Evolutionary conservation across 2,329 filamentous ascomycete species (phyloP), one percentile per base, ranked within the genome.

Genomic region (Botrytis deweyae): DNA sequence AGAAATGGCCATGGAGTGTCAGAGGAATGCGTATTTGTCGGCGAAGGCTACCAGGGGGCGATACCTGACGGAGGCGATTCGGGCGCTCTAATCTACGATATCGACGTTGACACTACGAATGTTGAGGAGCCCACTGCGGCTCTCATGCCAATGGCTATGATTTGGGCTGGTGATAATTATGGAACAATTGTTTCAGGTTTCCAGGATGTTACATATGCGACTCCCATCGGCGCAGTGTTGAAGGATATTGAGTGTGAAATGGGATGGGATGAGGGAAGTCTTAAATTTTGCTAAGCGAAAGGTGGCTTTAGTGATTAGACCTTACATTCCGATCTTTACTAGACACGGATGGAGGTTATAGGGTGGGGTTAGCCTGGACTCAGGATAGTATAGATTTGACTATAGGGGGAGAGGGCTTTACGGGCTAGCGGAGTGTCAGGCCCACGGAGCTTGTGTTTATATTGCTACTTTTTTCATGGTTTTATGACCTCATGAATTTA

Each of bases 1-100:
- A 1, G 0, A 58, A 12, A 58, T 4, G 14, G 52, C 6, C 52
- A 58, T 29, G n/a, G 6, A 16, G 6, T 1, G 5, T 58, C 52
- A 18, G n/a, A 58, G 14, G 52, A 58, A 29, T 29, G 7, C 2
- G 52, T 58, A 8, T 58, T 58, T 58, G 52, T 58, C 16, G 52
- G 52, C 14, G 5, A 8, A 18, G 1, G 9, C 1, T 1, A 16
- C 25, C 6, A 7, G 1, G n/a, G 7, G 0, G 1, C 12, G 3
- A 5, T 29, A n/a, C 33, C n/a, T 58, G 25, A 7, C 9, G n/a
- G n/a, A 29, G 52, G n/a, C 3, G 52, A 33, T 58, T 58, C 52
- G 4, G 52, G 52, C 2, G n/a, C 52, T 18, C 14, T 58, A 33
- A 58, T 58, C n/a, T 58, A 58, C 16, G 52, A 58, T 33, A 58